Evolutionary conservation across 208 protist species (phyloP), one percentile per base, ranked within the genome.

Genomic region (Perkinsela sp.): DNA sequence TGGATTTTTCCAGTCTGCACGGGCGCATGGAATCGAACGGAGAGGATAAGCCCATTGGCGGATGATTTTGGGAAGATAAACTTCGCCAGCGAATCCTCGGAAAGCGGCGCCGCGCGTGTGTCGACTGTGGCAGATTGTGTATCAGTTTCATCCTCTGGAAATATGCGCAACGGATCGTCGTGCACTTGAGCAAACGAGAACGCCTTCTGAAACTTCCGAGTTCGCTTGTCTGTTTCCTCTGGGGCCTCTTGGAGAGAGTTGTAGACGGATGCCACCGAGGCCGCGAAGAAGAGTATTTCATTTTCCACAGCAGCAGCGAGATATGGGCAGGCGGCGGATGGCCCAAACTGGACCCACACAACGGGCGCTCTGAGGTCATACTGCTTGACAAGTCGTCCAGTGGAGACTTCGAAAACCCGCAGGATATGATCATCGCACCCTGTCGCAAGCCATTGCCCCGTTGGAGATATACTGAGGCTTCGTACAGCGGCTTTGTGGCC

Each of bases 361-460:
- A 90, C 83, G 29, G 82, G 85, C n/a, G 83, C 78, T 15, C 81
- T 81, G 15, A 92, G 81, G 72, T 92, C 81, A 65, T 90, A 93
- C 30, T 83, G 81, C 71, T 86, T 88, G 78, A 93, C 80, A 66
- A 97, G 93, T 30, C 95, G 83, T 1, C 94, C 95, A 30, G 92
- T 98, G n/a, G 78, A 68, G 28, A 98, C 84, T 76, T 99, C 97
- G 85, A 88, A 99, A 31, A 98, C 79, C 29, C 93, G 85, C 2
- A 98, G 84, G 30, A 95, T 90, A 65, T 93, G 80, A 75, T 98
- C 97, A 70, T 95, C 91, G 48, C 89, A 94, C 72, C 81, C 94
- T 0, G 94, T 95, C 13, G 90, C 93, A 31, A 99, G 83, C 77
- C 87, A 98, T 77, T 98, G 92, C 29, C 96, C 96, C 65, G 80